phyloP scores from a whole-genome alignment of 2,329 filamentous ascomycete species.

The Fonsecaea pugnacius region DNA sequence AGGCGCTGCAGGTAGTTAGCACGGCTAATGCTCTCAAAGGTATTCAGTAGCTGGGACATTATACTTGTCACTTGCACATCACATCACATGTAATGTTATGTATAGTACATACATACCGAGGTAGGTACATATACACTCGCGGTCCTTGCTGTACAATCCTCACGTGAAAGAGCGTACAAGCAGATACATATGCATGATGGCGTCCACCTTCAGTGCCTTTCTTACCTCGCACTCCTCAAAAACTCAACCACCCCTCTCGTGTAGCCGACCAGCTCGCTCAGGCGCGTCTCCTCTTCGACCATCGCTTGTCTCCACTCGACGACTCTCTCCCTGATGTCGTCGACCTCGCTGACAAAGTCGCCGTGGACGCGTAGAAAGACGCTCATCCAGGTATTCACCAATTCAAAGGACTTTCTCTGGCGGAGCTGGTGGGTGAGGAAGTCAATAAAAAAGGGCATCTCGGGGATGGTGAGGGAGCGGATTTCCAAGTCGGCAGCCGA shows the following conservation, averaged over 20 bases:
- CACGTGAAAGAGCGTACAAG: too few relatives aligned
- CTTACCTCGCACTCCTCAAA: constrained; percentile 63
- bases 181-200: too few relatives aligned
- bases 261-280: constrained; percentile 81
- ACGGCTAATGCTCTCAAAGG: too few relatives aligned
- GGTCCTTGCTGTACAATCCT: too few relatives aligned
- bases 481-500: constrained; percentile 89
- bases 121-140: too few relatives aligned
- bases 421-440: constrained; percentile 74
- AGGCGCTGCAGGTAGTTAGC: too few relatives aligned
- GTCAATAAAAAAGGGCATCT: constrained; percentile 78
- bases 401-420: constrained; percentile 78
- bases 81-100: too few relatives aligned
- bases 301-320: constrained; percentile 73
- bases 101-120: too few relatives aligned
- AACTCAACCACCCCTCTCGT: constrained; percentile 85
- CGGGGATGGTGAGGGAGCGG: constrained; percentile 75
- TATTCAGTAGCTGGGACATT: too few relatives aligned
- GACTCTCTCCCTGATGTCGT: constrained; percentile 57
- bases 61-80: too few relatives aligned
- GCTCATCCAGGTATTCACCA: constrained; percentile 96
- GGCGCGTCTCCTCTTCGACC: constrained; percentile 69
- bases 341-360: constrained; percentile 55
- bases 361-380: constrained; percentile 84
- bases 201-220: not conserved